Evolutionary conservation across 495 filamentous ascomycete species (phyloP), one percentile per base, ranked within the genome.

Genomic region (Cercophora sp.): DNA sequence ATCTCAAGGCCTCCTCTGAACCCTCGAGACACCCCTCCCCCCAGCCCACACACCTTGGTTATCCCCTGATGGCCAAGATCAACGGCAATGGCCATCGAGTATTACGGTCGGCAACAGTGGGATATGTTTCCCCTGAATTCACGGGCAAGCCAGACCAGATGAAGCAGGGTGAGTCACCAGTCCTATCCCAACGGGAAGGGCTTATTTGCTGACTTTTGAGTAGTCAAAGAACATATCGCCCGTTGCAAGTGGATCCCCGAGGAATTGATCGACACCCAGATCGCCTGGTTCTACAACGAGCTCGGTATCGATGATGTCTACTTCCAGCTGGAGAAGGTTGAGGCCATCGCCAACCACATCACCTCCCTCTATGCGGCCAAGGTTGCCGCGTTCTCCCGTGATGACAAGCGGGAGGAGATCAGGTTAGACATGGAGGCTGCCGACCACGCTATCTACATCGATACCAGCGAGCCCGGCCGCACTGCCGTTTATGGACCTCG

Each of bases 291-390:
- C 78, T 98, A 98, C 74, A 87, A 93, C 59, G 86, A 91, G 66
- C 80, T 98, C 11, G 94, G 93, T 46, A 98, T 98, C 62, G 93
- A 98, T 69, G 93, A 98, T 70, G 91, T 96, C 74, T 98, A 98
- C 73, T 98, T 98, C 77, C 87, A 95, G 66, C 88, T 89, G 29
- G 93, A 98, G 73, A 80, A 80, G 2, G 85, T 84, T 20, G 87
- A 91, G 35, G 88, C 87, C 43, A 92, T 98, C 56, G 86, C 89
- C 53, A 95, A 86, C 62, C 87, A 96, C 65, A 89, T 98, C 56
- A 91, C 91, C 43, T 96, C 92, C 11, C 80, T 98, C 25, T 98
- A 97, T 64, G 94, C 94, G 18, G 93, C 91, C 67, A 98, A 98
- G 75, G 84, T 97, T 37, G 94, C 94, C 5, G 93, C 93, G 1